Base-by-base conservation (phyloP, 2,329 filamentous ascomycete genomes). In the Penicillium sp. region DNA sequence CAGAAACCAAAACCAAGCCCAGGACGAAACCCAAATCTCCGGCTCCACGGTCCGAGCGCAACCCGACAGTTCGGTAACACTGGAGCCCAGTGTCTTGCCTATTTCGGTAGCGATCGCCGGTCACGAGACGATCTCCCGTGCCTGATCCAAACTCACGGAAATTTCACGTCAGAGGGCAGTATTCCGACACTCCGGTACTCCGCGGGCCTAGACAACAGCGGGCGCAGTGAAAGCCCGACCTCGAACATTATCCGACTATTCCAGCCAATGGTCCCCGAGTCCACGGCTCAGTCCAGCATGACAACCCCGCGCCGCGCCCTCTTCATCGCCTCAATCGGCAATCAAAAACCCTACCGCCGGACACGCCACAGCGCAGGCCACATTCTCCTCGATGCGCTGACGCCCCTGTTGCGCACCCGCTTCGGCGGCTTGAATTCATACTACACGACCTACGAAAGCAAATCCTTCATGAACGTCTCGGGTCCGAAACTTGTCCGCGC, bases 341-440 rank as follows among this genome's bases (percentile, higher is more conserved):
- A 97, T 64, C 90, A 89, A 6, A 78, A 81, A 6, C 69, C 74
- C 21, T 92, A 93, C 72, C 82, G 83, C 59, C 81, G 87, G 58
- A 95, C 89, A 18, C 85, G 93, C 7, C 94, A 97, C 74, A 92
- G 86, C 23, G 90, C 91, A 13, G 94, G 92, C 10, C 93, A 97
- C 75, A 82, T 85, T 51, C 82, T 90, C 42, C 82, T 96, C 59
- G 77, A 82, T 49, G 77, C 81, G 2, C 74, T 93, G 8, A 78
- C 80, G 18, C 76, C 74, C 15, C 69, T 74, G 24, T 74, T 87
- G 15, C 63, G 61, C 16, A 39, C 59, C 2, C 69, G 58, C 77
- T 83, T 58, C 45, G 81, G 76, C 3, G 59, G 74, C 23, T 62
- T 65, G 9, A 10, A 21, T 3, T 7, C 18, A 1, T 39, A 39